Evolutionary conservation across 2,329 filamentous ascomycete species (phyloP).

Genomic region (Aspergillus quadrilineatus): DNA sequence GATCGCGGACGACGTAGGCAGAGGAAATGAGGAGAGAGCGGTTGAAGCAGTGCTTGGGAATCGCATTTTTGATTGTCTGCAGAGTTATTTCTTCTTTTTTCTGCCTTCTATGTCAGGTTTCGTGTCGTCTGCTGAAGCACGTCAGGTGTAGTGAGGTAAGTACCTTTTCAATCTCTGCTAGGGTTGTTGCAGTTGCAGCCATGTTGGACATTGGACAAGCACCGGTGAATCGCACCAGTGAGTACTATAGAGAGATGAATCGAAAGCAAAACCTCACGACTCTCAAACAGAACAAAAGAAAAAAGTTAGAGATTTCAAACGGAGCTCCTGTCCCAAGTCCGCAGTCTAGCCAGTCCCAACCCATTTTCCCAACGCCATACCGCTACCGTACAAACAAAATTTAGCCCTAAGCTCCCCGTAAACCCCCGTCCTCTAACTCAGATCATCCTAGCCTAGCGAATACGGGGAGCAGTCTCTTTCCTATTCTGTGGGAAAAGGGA

Average conservation of each 20-base stretch:
- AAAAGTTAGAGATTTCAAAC: neutral
- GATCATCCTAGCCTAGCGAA: neutral
- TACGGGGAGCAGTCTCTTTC: neutral
- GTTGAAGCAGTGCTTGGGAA: slow-evolving; percentile 63
- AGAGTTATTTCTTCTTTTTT: slow-evolving; percentile 17
- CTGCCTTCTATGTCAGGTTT: neutral
- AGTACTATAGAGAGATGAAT: no score
- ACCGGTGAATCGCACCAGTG: no score
- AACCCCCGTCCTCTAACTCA: neutral
- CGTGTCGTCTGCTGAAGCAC: neutral
- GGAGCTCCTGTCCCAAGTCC: neutral
- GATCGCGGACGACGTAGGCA: slow-evolving; percentile 58
- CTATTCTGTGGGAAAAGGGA: neutral
- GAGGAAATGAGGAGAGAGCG: slow-evolving; percentile 54
- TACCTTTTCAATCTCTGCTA: slow-evolving; percentile 1
- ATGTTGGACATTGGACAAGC: neutral
- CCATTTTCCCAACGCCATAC: neutral
- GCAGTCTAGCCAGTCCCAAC: neutral
- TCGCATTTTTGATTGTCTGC: slow-evolving; percentile 44
- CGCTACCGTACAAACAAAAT: neutral
- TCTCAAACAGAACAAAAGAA: neutral
- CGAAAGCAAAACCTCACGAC: no score
- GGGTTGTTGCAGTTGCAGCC: neutral
- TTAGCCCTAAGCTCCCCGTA: neutral
- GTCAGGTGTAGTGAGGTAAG: neutral